Evolutionary conservation across 192 early-diverging fungal genomes (phyloP).

Genomic region (Obelidium mucronatum): DNA sequence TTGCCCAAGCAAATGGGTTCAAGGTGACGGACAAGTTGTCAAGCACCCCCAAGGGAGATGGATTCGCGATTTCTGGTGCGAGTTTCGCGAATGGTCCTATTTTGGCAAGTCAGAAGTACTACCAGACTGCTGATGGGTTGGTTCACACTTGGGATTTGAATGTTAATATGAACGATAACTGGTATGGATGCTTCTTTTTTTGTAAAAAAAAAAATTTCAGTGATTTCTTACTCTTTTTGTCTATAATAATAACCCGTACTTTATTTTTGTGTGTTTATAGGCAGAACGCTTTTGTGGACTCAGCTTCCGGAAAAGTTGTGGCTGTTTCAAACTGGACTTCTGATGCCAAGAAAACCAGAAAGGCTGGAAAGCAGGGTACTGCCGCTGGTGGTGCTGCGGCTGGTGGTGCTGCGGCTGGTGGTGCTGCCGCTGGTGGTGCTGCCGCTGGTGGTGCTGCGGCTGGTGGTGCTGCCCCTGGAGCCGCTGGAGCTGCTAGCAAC

Average conservation of each 20-base stretch:
- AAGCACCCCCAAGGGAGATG: not conserved
- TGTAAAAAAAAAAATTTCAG: not conserved
- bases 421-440: too few relatives aligned
- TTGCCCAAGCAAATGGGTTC: not conserved
- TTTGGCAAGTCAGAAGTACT: constrained; percentile 11
- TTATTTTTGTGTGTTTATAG: not conserved
- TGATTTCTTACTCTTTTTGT: not conserved
- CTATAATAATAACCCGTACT: not conserved
- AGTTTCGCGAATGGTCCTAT: constrained; percentile 1
- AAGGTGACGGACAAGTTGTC: too few relatives aligned
- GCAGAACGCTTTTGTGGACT: constrained; percentile 8
- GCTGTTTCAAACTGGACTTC: not conserved
- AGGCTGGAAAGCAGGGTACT: too few relatives aligned
- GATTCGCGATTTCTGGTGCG: not conserved
- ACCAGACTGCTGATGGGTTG: constrained; percentile 18
- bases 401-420: too few relatives aligned
- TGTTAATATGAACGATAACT: not conserved
- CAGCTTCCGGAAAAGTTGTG: not conserved
- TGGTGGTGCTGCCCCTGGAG: too few relatives aligned
- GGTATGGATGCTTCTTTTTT: constrained; percentile 8
- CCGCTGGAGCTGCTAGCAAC: too few relatives aligned
- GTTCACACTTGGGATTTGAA: constrained; percentile 22
- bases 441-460: too few relatives aligned
- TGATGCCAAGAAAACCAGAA: too few relatives aligned
- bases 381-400: too few relatives aligned